These are phyloP conservation scores for Backusella morwellensis DNA, from an alignment of 192 early-diverging fungal genomes.

Conservation along the genomic window DNA sequence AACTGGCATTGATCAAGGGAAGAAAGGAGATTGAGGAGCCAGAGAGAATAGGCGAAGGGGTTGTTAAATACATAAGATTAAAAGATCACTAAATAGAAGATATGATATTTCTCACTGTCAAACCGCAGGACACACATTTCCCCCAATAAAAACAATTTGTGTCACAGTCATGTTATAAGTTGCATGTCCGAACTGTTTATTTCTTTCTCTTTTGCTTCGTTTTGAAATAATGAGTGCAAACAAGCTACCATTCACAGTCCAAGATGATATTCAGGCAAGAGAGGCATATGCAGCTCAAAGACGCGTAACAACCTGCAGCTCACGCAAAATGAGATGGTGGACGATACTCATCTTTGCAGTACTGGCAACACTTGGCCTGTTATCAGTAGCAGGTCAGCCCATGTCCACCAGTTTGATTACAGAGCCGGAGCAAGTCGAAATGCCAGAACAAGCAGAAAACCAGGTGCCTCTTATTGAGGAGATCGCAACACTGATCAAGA, in stretches of 20 bases:
- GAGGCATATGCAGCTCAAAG: background rate
- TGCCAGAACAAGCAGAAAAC: background rate
- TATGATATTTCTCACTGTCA: too few relatives aligned
- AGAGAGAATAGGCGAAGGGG: background rate
- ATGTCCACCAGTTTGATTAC: background rate
- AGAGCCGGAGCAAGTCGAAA: background rate
- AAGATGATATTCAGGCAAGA: slow-evolving; percentile 12
- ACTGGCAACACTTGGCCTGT: background rate
- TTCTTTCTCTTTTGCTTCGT: too few relatives aligned
- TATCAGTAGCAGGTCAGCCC: background rate
- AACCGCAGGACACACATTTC: too few relatives aligned
- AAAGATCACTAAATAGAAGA: too few relatives aligned
- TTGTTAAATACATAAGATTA: background rate
- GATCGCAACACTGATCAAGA: background rate
- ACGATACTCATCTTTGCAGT: background rate
- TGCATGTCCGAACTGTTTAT: too few relatives aligned
- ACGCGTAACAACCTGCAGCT: background rate
- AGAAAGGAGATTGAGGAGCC: slow-evolving; percentile 59
- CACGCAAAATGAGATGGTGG: background rate
- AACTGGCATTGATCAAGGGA: slow-evolving; percentile 72
- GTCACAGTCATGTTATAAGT: too few relatives aligned
- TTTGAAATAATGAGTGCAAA: background rate
- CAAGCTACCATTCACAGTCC: slow-evolving; percentile 4
- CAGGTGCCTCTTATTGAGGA: background rate
- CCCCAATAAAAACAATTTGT: too few relatives aligned